Evolutionary conservation across 1,284 basidiomycete species (phyloP), one percentile per base, ranked within the genome.

Genomic region (Trametes versicolor): DNA sequence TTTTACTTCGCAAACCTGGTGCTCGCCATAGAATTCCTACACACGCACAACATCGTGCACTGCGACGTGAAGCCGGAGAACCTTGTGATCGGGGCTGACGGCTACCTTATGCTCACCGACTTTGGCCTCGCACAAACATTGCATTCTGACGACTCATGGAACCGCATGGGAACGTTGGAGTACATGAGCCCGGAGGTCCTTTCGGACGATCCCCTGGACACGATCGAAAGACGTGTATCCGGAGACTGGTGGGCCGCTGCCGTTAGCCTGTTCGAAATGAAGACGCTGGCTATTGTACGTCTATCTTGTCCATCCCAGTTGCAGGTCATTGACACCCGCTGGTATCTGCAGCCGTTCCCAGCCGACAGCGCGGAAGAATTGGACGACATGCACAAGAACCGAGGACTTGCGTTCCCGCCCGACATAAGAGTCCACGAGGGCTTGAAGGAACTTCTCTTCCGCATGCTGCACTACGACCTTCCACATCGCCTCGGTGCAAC

Each of bases 241-340:
- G 82, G 92, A 41, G 93, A 95, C 74, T 62, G 61, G 81, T 95
- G 91, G 89, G 84, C 87, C 45, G 85, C 85, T 45, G 94, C 91
- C 1, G 82, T 92, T 29, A 87, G 90, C 63, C 79, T 95, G 64
- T 95, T 87, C 71, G 92, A 95, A 68, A 89, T 95, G 85, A 78
- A 89, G 1, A 89, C 89, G 48, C 84, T 85, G 43, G 80, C 81
- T 64, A 73, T 90, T 65, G 86, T 82, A 68, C 66, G 43, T 60
- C 59, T 47, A 59, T 48, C 13, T 27, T 27, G 27, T 15, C 2
- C 5, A 5, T 32, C 19, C 27, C 27, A 1, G 49, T 21, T 2
- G 9, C 36, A 10, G n/a, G 21, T 13, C 4, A 25, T 34, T 49
- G 23, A 55, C 25, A 5, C 34, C 15, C n/a, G n/a, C 19, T 34